Conservation (phyloP, 208 protist genomes). For the Wallacemonas sp. region DNA sequence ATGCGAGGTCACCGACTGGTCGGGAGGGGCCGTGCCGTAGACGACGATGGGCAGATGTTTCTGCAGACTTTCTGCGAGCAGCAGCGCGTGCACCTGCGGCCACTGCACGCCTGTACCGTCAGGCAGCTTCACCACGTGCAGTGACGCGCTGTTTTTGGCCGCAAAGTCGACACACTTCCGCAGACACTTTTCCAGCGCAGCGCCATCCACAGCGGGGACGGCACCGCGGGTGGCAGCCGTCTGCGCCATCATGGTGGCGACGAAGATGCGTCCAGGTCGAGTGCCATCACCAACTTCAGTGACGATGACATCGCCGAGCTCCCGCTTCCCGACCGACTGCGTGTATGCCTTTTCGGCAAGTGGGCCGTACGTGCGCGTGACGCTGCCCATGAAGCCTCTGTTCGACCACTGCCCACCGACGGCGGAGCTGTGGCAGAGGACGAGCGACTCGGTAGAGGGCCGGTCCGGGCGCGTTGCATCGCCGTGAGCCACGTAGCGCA, state of each 20-base stretch:
- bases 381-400: conserved; percentile 43
- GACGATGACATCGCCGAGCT: conserved; percentile 36
- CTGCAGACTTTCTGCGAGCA: background rate
- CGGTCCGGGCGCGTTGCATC: conserved; percentile 15
- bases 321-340: conserved; percentile 11
- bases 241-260: conserved; percentile 45
- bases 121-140: conserved; percentile 30
- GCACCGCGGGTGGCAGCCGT: conserved; percentile 11
- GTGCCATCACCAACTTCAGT: conserved; percentile 18
- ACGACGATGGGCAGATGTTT: conserved; percentile 10
- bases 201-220: conserved; percentile 25
- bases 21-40: conserved; percentile 9
- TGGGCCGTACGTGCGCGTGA: conserved; percentile 27
- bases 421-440: conserved; percentile 43
- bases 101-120: conserved; percentile 13
- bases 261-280: conserved; percentile 28
- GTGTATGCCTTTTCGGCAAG: conserved; percentile 27
- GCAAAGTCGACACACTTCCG: conserved; percentile 19
- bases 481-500: conserved; percentile 13
- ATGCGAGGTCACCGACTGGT: background rate
- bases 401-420: conserved; percentile 30
- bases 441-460: conserved; percentile 16
- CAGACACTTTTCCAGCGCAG: conserved; percentile 23
- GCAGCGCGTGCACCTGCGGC: conserved; percentile 8
- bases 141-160: conserved; percentile 15